phyloP scores from a whole-genome alignment of 2,329 filamentous ascomycete species.

The Trichophyton simii region DNA sequence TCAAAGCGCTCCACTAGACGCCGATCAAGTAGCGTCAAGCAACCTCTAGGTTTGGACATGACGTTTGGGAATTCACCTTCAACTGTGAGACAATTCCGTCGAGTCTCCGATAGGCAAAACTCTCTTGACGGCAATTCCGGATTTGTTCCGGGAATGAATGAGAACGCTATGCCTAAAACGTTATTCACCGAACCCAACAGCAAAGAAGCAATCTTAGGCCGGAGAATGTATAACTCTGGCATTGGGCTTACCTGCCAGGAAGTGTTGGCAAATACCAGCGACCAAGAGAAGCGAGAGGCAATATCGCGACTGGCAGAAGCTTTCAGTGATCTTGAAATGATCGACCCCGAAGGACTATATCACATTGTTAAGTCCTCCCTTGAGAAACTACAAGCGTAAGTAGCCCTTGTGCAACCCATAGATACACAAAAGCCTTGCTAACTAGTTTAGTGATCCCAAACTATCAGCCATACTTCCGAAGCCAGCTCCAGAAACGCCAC shows the following conservation, averaged over 20 bases:
- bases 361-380: slow-evolving; percentile 69
- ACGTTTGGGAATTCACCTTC: slow-evolving; percentile 90
- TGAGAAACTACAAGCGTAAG: slow-evolving; percentile 49
- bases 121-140: slow-evolving; percentile 18
- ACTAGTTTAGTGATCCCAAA: slow-evolving; percentile 21
- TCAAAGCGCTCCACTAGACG: slow-evolving; percentile 32
- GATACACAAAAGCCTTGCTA: not conserved
- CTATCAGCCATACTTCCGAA: slow-evolving; percentile 10
- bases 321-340: slow-evolving; percentile 67
- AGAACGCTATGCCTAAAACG: slow-evolving; percentile 29
- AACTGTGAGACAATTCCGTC: slow-evolving; percentile 80
- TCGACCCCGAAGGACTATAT: slow-evolving; percentile 83
- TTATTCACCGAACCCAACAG: slow-evolving; percentile 29
- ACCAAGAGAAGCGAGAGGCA: slow-evolving; percentile 64
- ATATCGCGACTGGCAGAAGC: slow-evolving; percentile 74
- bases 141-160: slow-evolving; percentile 24
- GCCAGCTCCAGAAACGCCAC: slow-evolving; percentile 33
- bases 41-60: slow-evolving; percentile 76
- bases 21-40: slow-evolving; percentile 46
- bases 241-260: slow-evolving; percentile 76
- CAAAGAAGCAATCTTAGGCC: slow-evolving; percentile 74
- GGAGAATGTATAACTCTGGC: slow-evolving; percentile 66
- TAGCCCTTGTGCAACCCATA: not conserved
- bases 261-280: slow-evolving; percentile 64
- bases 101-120: slow-evolving; percentile 59